phyloP scores from a whole-genome alignment of 2,329 filamentous ascomycete genomes.

The Pseudogymnoascus destructans region DNA sequence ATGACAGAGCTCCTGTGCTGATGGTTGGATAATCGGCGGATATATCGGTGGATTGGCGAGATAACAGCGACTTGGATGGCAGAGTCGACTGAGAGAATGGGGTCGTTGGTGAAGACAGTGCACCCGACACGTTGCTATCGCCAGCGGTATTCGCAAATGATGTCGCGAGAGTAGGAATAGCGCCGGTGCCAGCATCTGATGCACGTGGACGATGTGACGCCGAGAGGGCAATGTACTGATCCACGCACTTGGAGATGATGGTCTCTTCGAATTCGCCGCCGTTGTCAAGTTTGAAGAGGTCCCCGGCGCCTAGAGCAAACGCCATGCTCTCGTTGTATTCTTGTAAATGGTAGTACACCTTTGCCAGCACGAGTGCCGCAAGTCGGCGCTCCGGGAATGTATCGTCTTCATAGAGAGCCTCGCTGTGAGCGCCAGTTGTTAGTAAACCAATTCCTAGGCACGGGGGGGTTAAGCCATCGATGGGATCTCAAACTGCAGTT shows the following conservation, averaged over 20 bases:
- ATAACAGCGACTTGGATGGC: conserved; percentile 90
- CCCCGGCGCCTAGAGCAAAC: conserved; percentile 86
- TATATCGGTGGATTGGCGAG: conserved; percentile 56
- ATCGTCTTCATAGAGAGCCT: conserved; percentile 95
- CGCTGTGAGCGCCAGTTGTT: conserved; percentile 40
- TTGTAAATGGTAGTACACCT: conserved; percentile 97
- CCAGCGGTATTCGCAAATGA: conserved; percentile 57
- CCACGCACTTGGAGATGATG: conserved; percentile 95
- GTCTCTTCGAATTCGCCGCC: conserved; percentile 97
- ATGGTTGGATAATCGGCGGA: conserved; percentile 39
- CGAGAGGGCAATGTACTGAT: conserved; percentile 84
- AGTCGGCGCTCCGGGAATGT: conserved; percentile 86
- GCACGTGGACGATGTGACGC: conserved; percentile 34
- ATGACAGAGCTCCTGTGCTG: conserved; percentile 22
- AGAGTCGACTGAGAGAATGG: conserved; percentile 90
- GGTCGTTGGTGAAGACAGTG: conserved; percentile 74
- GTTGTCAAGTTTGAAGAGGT: conserved; percentile 84
- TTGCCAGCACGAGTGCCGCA: conserved; percentile 85
- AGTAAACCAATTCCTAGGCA: not conserved
- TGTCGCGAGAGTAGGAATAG: conserved; percentile 49
- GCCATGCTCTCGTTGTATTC: conserved; percentile 99
- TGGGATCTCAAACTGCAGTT: conserved; percentile 2
- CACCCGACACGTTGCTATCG: conserved; percentile 46
- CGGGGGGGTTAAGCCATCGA: not conserved
- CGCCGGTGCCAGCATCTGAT: conserved; percentile 39